A percentile compares a stretch with the other conserved stretches of the same genome.
phyloP scores from a whole-genome alignment of 768 basidiomycete genomes.

The Exsudoporus frostii region DNA sequence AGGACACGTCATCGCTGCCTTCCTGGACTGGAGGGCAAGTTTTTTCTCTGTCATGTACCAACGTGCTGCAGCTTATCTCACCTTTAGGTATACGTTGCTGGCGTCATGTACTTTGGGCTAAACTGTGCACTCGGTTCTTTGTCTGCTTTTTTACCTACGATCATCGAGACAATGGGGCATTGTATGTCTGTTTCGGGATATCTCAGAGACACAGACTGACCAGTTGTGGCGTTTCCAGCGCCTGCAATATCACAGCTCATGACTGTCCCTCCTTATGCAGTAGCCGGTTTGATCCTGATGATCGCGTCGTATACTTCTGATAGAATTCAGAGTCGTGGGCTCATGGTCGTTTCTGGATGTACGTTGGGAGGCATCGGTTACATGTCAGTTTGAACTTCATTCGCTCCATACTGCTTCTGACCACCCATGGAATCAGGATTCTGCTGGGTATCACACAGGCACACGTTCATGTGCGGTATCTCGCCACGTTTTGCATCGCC shows the following conservation, averaged over 20 bases:
- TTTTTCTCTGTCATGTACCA: background rate
- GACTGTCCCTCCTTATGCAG: slow-evolving; percentile 54
- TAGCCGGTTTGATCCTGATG: slow-evolving; percentile 37
- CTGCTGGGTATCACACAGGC: slow-evolving; percentile 33
- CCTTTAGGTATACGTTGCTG: slow-evolving; percentile 41
- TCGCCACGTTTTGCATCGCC: slow-evolving; percentile 45
- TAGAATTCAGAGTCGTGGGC: slow-evolving; percentile 42
- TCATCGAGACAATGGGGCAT: slow-evolving; percentile 49
- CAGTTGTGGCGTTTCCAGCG: slow-evolving; percentile 26
- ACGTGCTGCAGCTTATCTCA: slow-evolving; percentile 3
- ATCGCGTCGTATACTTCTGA: slow-evolving; percentile 41
- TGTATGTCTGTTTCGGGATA: slow-evolving; percentile 29
- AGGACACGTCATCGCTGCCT: slow-evolving; percentile 44
- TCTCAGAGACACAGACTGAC: background rate
- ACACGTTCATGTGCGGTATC: slow-evolving; percentile 38
- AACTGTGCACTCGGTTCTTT: slow-evolving; percentile 49
- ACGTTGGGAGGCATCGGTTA: slow-evolving; percentile 40
- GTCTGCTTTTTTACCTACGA: slow-evolving; percentile 53
- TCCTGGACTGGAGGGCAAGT: slow-evolving; percentile 44
- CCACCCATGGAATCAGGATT: slow-evolving; percentile 17
- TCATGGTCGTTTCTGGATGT: slow-evolving; percentile 30
- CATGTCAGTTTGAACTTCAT: slow-evolving; percentile 26
- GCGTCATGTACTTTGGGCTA: slow-evolving; percentile 46
- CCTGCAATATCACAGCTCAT: slow-evolving; percentile 46
- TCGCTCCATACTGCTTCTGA: background rate